Percentiles rank a stretch among this genome's conserved stretches.
Evolutionary conservation across 2,329 filamentous ascomycete genomes (phyloP).

Genomic region (Corinectria fuckeliana): DNA sequence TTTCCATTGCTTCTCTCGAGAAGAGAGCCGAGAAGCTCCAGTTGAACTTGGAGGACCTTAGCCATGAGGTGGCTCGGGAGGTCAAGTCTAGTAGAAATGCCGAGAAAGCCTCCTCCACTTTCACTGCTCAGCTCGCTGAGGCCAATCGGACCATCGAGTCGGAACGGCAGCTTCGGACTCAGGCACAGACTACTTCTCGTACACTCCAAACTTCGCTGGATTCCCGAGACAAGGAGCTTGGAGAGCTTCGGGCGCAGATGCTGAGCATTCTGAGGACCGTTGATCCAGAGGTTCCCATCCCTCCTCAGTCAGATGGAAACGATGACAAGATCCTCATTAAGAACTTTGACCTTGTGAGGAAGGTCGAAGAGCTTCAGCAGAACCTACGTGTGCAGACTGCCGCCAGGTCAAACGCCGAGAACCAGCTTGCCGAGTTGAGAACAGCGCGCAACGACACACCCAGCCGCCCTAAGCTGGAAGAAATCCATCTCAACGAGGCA

Average conservation of each 20-base stretch:
- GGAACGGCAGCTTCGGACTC: conserved; percentile 82
- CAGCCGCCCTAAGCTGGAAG: conserved; percentile 79
- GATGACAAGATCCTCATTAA: conserved; percentile 72
- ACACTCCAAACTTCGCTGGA: conserved; percentile 82
- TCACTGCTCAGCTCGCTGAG: conserved; percentile 84
- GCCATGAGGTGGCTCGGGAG: conserved; percentile 88
- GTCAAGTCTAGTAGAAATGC: conserved; percentile 89
- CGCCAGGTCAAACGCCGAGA: conserved; percentile 80
- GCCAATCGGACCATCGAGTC: conserved; percentile 89
- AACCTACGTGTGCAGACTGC: conserved; percentile 84
- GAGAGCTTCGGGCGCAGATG: conserved; percentile 80
- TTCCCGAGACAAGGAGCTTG: conserved; percentile 79
- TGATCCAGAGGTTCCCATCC: conserved; percentile 73
- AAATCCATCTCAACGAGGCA: conserved; percentile 84
- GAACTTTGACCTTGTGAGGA: conserved; percentile 84
- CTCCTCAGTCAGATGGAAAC: conserved; percentile 63
- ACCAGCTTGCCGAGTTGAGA: conserved; percentile 79
- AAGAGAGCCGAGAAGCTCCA: conserved; percentile 95
- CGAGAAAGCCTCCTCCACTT: conserved; percentile 83
- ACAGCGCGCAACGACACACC: conserved; percentile 74
- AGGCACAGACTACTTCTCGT: conserved; percentile 85
- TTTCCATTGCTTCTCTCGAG: conserved; percentile 82
- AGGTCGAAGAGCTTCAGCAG: conserved; percentile 87
- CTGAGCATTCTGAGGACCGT: conserved; percentile 85
- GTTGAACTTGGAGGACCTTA: conserved; percentile 87